These are phyloP conservation scores for Lactarius sp. DNA, from an alignment of 768 basidiomycete genomes.

Conservation along the genomic window DNA sequence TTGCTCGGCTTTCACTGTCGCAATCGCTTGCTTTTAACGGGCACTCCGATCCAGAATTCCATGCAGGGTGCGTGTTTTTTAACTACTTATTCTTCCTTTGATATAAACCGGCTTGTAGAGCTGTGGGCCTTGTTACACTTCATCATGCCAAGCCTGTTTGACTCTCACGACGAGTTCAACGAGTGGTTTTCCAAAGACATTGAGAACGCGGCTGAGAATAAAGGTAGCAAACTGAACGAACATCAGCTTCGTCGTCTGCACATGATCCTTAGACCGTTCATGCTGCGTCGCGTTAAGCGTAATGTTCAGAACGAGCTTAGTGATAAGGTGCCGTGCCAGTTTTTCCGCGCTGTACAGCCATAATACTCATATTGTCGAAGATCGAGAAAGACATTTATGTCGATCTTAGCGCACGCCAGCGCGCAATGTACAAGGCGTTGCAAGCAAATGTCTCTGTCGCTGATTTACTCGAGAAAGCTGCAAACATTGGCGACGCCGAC, in stretches of 20 bases:
- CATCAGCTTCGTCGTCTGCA: conserved; percentile 92
- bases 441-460: conserved; percentile 92
- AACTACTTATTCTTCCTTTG: not conserved
- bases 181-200: conserved; percentile 99
- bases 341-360: not conserved
- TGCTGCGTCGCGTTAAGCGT: conserved; percentile 94
- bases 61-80: conserved; percentile 77
- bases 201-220: conserved; percentile 90
- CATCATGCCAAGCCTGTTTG: conserved; percentile 99
- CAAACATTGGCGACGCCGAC: conserved; percentile 84
- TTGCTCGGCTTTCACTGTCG: conserved; percentile 92
- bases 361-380: conserved; percentile 37
- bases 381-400: conserved; percentile 96
- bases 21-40: conserved; percentile 90
- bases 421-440: conserved; percentile 82
- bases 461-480: conserved; percentile 90
- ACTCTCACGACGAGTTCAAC: conserved; percentile 98
- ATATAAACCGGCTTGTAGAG: conserved; percentile 45
- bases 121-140: conserved; percentile 98
- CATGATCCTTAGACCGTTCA: conserved; percentile 99
- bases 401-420: conserved; percentile 89
- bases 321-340: conserved; percentile 67
- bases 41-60: conserved; percentile 98
- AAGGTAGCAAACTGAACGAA: conserved; percentile 87
- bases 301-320: conserved; percentile 99